Percentiles rank a stretch among this genome's conserved stretches.
These are phyloP conservation scores for Trichoderma reesei DNA, from an alignment of 495 filamentous ascomycete species.

Conservation along the genomic window DNA sequence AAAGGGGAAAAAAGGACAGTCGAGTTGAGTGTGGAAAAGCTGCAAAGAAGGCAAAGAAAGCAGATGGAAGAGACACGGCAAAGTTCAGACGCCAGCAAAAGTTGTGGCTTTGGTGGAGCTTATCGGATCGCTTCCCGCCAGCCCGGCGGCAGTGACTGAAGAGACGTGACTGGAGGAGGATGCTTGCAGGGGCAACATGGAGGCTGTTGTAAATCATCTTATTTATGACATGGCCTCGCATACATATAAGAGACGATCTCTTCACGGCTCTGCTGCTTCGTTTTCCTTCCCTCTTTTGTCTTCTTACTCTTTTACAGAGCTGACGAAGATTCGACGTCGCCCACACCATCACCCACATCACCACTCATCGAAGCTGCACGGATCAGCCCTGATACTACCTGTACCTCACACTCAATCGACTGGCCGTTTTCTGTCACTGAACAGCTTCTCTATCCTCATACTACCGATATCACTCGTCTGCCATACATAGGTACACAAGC, in stretches of 20 bases:
- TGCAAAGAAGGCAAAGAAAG: not conserved
- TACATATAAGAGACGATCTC: not conserved
- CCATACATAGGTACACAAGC: not conserved
- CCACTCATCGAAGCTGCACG: no score
- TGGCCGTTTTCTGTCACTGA: no score
- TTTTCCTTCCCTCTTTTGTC: not conserved
- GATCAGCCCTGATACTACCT: no score
- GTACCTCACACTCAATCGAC: no score
- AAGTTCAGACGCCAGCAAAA: not conserved
- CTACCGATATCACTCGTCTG: not conserved
- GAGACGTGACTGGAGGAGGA: not conserved
- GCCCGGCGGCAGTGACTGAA: not conserved
- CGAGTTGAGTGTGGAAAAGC: no score
- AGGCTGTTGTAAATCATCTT: not conserved
- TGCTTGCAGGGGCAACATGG: not conserved
- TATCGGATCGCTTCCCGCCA: slow-evolving; percentile 6
- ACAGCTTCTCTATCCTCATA: no score
- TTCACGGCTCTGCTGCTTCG: not conserved
- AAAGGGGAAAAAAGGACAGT: no score
- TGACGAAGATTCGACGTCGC: not conserved
- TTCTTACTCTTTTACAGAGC: not conserved
- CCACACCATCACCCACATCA: no score
- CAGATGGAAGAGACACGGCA: not conserved
- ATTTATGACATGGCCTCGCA: not conserved
- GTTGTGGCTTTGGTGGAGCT: slow-evolving; percentile 1